Evolutionary conservation across 768 basidiomycete genomes (phyloP), one percentile per base, ranked within the genome.

Genomic region (Xerocomellus dryophilus): DNA sequence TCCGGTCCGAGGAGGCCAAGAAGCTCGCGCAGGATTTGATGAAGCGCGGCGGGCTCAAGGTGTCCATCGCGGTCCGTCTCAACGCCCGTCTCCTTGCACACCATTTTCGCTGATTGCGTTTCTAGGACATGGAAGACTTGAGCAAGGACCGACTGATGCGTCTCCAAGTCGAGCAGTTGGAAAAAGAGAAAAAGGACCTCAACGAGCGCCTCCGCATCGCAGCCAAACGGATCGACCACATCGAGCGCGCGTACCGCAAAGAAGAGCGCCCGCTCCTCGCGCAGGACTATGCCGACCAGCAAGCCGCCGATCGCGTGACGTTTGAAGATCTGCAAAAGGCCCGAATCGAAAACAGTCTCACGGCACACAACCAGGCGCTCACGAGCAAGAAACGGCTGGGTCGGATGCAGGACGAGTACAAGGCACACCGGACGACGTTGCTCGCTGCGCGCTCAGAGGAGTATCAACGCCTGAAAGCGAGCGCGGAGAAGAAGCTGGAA

Each of bases 151-250:
- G 84, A 43, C 81, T 98, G 57, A 87, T 98, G 70, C 82, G 81
- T 29, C 82, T 97, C 61, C 94, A 97, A 70, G 93, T 97, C 35
- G 86, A 93, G 60, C 93, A 98, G 66, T 79, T 98, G 42, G 97
- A 97, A 75, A 97, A 96, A 75, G 95, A 98, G 75, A 96, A 94
- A 79, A 87, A 84, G 63, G 90, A 93, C 61, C 76, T 91, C 59
- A 80, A 79, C 53, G 90, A 93, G 63, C 82, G 88, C 20, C 78
- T 96, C 44, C 86, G 93, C 21, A 82, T 95, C 59, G 80, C 86
- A 41, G 69, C 85, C 35, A 98, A 98, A 74, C 88, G 94, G 23
- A 82, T 98, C 62, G 97, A 98, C 67, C 96, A 99, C 73, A 69
- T 90, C 68, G 96, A 98, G 73, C 92, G 94, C 49, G 94, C 95